Percentiles rank a stretch among this genome's conserved stretches.
Evolutionary conservation across 2,329 filamentous ascomycete species (phyloP).

Genomic region (Diplodia scrobiculata): DNA sequence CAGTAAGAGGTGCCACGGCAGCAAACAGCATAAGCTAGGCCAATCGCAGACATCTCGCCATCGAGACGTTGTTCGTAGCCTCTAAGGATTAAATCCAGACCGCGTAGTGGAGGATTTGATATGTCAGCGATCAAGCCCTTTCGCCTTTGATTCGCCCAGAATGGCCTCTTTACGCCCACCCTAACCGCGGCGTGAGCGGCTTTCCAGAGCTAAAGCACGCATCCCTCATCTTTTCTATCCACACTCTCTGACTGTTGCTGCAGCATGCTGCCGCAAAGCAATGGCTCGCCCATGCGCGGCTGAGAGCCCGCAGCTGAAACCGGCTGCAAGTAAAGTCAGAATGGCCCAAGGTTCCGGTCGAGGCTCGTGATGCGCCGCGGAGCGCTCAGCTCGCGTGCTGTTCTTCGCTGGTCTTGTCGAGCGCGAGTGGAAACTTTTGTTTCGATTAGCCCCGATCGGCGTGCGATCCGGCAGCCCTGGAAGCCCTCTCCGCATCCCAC

Average conservation of each 20-base stretch:
- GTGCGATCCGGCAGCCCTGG: background rate
- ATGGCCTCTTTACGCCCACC: background rate
- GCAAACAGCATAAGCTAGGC: background rate
- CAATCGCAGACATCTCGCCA: background rate
- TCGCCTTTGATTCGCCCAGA: background rate
- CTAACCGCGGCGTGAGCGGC: background rate
- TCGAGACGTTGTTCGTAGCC: background rate
- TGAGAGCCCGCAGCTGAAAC: slow-evolving; percentile 14
- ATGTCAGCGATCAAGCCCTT: slow-evolving; percentile 9
- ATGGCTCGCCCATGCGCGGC: background rate
- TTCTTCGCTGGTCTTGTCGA: background rate
- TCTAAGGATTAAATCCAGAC: slow-evolving; percentile 1
- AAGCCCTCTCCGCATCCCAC: background rate
- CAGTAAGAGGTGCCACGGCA: slow-evolving; percentile 24
- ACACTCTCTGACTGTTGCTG: background rate
- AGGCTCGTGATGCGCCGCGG: background rate
- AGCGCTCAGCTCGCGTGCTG: background rate
- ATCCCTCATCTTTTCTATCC: no score
- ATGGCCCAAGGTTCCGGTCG: background rate
- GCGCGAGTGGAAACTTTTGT: slow-evolving; percentile 14
- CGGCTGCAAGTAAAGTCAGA: slow-evolving; percentile 4
- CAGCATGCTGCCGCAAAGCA: background rate
- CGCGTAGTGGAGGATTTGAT: slow-evolving; percentile 1
- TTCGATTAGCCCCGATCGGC: slow-evolving; percentile 7
- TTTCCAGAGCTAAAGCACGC: background rate